Base-by-base conservation (phyloP, 768 basidiomycete genomes). In the Thelephora aurantiotincta region DNA sequence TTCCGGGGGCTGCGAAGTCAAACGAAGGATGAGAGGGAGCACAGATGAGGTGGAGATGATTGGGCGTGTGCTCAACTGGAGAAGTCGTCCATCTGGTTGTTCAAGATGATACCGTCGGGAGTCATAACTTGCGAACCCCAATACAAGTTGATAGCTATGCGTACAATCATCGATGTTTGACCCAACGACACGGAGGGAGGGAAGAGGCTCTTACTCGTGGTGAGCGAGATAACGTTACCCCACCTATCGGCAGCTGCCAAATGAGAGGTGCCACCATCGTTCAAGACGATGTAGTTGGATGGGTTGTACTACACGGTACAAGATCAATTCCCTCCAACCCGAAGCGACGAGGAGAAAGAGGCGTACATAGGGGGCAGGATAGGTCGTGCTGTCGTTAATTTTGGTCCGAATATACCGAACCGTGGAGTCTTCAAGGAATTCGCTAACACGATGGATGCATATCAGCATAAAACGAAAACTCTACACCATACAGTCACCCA, bases 211-310 rank as follows among this genome's bases (percentile, higher is more conserved):
- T 45, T 35, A 49, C 58, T 61, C 1, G 58, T 61, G 2, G 60
- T 61, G 2, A 61, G 48, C 14, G 58, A 59, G 4, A 61, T 48
- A 0, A 56, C 54, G 41, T 50, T 58, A 26, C 67, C 67, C 13
- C 43, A 35, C n/a, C 49, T 48, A 47, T 68, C 68, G 9, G 58
- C 61, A 11, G 58, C 63, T 1, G 63, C 65, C 52, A 69, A 48
- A 48, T 68, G 65, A 7, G 57, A 60, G 26, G 68, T 69, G 0
- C 67, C 68, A 11, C 55, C 48, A 48, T 69, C 68, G 35, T 54
- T 51, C 18, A 60, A 47, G 3, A 57, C 46, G 9, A 56, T 45
- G 44, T 61, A 66, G 33, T 56, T 55, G 13, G 51, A 43, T 0
- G 65, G 67, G 47, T 65, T 57, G 52, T 69, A 70, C 54, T 56